Percentiles rank a stretch among this genome's conserved stretches.
Conservation (phyloP, 495 filamentous ascomycete genomes). For the Barbatosphaeria neglecta region DNA sequence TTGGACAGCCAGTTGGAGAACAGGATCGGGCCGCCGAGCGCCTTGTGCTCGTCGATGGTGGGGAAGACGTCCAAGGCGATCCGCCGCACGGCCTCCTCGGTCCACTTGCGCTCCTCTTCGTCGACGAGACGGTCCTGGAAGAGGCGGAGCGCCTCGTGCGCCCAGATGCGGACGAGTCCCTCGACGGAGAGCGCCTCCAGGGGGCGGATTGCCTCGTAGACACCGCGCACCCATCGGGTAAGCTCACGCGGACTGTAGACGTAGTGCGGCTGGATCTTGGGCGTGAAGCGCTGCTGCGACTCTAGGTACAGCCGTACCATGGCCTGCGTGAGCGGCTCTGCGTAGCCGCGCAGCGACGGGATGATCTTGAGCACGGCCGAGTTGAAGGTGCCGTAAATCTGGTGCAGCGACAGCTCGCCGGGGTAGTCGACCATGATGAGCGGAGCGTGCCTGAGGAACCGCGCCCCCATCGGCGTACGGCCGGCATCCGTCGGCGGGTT, state of each 20-base stretch:
- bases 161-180: slow-evolving; percentile 93
- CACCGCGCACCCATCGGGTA: slow-evolving; percentile 89
- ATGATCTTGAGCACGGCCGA: slow-evolving; percentile 92
- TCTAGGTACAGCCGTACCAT: slow-evolving; percentile 97
- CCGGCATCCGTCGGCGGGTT: slow-evolving; percentile 99
- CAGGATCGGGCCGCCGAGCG: slow-evolving; percentile 85
- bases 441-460: slow-evolving; percentile 90
- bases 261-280: slow-evolving; percentile 95
- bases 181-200: slow-evolving; percentile 79
- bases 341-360: slow-evolving; percentile 85
- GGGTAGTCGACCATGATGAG: slow-evolving; percentile 99
- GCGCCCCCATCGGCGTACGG: slow-evolving; percentile 81
- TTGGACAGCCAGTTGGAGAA: slow-evolving; percentile 99
- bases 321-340: slow-evolving; percentile 86
- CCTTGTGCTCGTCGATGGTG: slow-evolving; percentile 74
- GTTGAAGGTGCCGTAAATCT: slow-evolving; percentile 99
- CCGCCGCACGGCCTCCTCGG: slow-evolving; percentile 66
- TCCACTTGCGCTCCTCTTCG: slow-evolving; percentile 94
- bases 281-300: slow-evolving; percentile 85
- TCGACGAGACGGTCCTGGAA: slow-evolving; percentile 93
- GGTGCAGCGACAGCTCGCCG: slow-evolving; percentile 80
- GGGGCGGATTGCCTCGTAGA: slow-evolving; percentile 93
- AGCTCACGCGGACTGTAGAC: slow-evolving; percentile 98
- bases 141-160: slow-evolving; percentile 86
- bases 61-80: slow-evolving; percentile 91